Percentiles rank a stretch among this genome's conserved stretches.
Evolutionary conservation across 768 basidiomycete species (phyloP).

Genomic region (Termitomyces eurrhizus): DNA sequence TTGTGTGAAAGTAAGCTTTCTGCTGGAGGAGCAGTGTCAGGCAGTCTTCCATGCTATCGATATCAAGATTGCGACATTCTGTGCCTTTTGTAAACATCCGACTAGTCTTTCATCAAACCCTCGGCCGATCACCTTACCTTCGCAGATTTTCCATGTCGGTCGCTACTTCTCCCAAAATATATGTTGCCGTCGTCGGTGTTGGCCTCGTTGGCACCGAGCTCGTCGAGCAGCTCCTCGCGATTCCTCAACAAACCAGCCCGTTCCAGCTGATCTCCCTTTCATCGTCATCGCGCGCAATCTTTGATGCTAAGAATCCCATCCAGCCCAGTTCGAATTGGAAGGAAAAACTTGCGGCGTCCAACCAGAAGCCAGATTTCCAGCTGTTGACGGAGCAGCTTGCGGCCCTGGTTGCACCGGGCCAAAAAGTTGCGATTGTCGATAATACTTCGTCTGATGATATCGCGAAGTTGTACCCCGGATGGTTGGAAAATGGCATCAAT

Average conservation of each 20-base stretch:
- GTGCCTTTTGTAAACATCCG: constrained; percentile 5
- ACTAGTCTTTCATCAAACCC: not conserved
- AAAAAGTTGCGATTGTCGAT: constrained; percentile 75
- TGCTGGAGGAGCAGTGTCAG: not conserved
- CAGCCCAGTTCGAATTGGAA: constrained; percentile 35
- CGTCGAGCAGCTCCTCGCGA: constrained; percentile 71
- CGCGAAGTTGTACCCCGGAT: constrained; percentile 76
- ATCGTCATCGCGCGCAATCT: constrained; percentile 60
- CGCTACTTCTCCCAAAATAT: constrained; percentile 21
- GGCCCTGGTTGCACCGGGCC: constrained; percentile 40
- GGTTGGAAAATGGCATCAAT: constrained; percentile 74
- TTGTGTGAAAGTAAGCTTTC: not conserved
- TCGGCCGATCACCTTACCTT: constrained; percentile 11
- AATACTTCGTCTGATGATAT: constrained; percentile 87
- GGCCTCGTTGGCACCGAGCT: constrained; percentile 92
- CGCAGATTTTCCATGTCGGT: constrained; percentile 16
- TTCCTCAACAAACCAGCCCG: constrained; percentile 48
- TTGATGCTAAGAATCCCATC: constrained; percentile 41
- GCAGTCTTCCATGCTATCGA: constrained; percentile 12
- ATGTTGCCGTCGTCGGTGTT: constrained; percentile 83
- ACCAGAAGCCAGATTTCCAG: constrained; percentile 46
- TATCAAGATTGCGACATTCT: constrained; percentile 13
- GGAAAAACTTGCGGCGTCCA: constrained; percentile 30
- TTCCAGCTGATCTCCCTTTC: constrained; percentile 68
- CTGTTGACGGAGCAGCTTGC: constrained; percentile 43